Percentiles rank a stretch among this genome's conserved stretches.
Conservation (phyloP, 2,329 filamentous ascomycete species). For the Diaporthe ilicicola region DNA sequence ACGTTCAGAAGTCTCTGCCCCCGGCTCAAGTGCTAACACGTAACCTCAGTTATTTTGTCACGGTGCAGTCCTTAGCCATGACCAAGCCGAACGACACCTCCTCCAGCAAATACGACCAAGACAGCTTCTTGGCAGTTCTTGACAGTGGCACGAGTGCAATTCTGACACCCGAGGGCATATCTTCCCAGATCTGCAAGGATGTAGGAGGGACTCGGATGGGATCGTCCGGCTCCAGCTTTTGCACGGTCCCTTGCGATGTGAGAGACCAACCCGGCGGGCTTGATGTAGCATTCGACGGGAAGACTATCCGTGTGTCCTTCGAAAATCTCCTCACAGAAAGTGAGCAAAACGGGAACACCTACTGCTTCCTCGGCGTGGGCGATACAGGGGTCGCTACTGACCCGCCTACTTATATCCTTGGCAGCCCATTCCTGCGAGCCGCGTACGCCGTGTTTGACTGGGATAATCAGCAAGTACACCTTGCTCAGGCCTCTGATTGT, state of each 20-base stretch:
- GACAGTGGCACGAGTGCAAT: slow-evolving; percentile 63
- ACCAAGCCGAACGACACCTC: neutral
- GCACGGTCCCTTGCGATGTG: slow-evolving; percentile 27
- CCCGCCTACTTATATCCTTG: slow-evolving; percentile 16
- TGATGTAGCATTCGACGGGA: slow-evolving; percentile 27
- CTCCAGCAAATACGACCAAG: slow-evolving; percentile 18
- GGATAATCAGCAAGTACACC: slow-evolving; percentile 26
- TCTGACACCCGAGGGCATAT: slow-evolving; percentile 58
- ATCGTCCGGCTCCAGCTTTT: neutral
- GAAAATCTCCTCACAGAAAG: slow-evolving; percentile 28
- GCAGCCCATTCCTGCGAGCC: slow-evolving; percentile 3
- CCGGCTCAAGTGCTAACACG: neutral
- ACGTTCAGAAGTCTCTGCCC: neutral
- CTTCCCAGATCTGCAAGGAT: slow-evolving; percentile 34
- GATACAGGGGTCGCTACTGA: neutral
- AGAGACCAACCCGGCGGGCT: slow-evolving; percentile 28
- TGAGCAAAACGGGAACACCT: neutral
- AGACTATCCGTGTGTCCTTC: slow-evolving; percentile 30
- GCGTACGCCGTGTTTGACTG: slow-evolving; percentile 28
- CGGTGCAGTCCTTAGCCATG: slow-evolving; percentile 33
- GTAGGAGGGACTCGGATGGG: neutral
- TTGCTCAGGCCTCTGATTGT: slow-evolving; percentile 24
- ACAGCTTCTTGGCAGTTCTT: slow-evolving; percentile 52
- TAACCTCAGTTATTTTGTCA: slow-evolving; percentile 27
- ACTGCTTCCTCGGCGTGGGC: neutral